A percentile compares a stretch with the other conserved stretches of the same genome.
These are phyloP conservation scores for Alternaria postmessia DNA, from an alignment of 2,329 filamentous ascomycete species.

Conservation along the genomic window DNA sequence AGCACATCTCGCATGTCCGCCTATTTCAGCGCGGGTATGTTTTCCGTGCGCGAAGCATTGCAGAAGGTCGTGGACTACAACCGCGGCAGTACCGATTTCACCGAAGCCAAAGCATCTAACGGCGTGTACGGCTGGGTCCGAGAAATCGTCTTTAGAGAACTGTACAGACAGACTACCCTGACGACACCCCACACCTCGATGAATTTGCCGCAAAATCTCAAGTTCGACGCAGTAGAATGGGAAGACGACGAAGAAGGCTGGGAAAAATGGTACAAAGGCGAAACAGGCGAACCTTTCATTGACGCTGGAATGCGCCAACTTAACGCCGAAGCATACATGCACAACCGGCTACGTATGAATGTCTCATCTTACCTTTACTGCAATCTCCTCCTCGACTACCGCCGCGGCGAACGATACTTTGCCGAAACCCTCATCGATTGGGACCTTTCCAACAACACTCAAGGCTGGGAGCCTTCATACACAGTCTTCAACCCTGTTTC, in stretches of 20 bases:
- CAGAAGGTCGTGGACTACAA: conserved; percentile 54
- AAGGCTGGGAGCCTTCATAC: conserved; percentile 62
- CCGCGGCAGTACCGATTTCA: conserved; percentile 54
- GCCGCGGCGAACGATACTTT: conserved; percentile 60
- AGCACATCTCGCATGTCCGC: conserved; percentile 54
- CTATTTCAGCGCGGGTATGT: conserved; percentile 57
- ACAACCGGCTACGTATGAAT: conserved; percentile 62
- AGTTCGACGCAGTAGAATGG: conserved; percentile 61
- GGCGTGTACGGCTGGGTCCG: conserved; percentile 59
- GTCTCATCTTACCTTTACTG: conserved; percentile 58
- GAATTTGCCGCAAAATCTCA: conserved; percentile 61
- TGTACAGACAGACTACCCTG: conserved; percentile 59
- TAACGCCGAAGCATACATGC: conserved; percentile 60
- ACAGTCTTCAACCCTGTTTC: conserved; percentile 57
- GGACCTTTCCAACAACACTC: conserved; percentile 61
- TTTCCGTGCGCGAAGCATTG: conserved; percentile 58
- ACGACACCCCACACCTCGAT: conserved; percentile 59
- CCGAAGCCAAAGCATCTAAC: conserved; percentile 44
- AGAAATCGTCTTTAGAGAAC: conserved; percentile 61
- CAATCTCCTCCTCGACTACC: conserved; percentile 60
- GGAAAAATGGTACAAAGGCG: conserved; percentile 58
- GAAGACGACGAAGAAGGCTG: conserved; percentile 60
- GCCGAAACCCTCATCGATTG: conserved; percentile 59
- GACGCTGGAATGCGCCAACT: conserved; percentile 63
- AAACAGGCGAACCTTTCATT: conserved; percentile 59